Evolutionary conservation across 495 filamentous ascomycete species (phyloP), one percentile per base, ranked within the genome.

Genomic region (Pseudoneurospora amorphoporcata): DNA sequence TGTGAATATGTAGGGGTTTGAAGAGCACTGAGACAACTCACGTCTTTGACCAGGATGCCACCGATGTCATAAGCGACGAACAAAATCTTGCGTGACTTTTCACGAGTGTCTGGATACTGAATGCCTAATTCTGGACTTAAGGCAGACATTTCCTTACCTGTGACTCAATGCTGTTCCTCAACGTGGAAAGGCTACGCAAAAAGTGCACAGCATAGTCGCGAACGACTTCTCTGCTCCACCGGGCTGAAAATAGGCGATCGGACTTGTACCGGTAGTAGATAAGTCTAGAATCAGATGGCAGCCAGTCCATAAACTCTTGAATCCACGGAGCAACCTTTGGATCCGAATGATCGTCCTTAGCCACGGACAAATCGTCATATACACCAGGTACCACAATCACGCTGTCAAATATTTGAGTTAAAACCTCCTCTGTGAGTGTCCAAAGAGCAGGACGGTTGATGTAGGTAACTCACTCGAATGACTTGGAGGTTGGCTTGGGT

Each of bases 1-100:
- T 8, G 4, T n/a, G 17, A n/a, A 1, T 5, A 43, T 43, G 40
- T 1, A 43, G 4, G 4, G 17, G 16, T 2, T n/a, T 12, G 1
- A 43, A 43, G 16, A 17, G 41, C 41, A 43, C 41, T 43, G 16
- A 17, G 41, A 6, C 14, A 43, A n/a, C 41, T 43, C 17, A 43
- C 41, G 53, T 75, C 74, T 68, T 77, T 77, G 35, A 77, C 74
- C 39, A 77, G 61, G n/a, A 72, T 68, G 12, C 76, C 76, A 16
- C 74, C 76, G 41, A 77, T 68, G 68, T 77, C 76, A 61, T 72
- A 72, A n/a, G 71, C 70, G 70, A 77, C 37, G 61, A 77, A 75
- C 4, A 47, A 7, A 39, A 77, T 75, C 3, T 72, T 72, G 35
- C 76, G 74, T 4, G 47, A 68, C 73, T 74, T 39, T 19, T 32